Evolutionary conservation across 495 filamentous ascomycete species (phyloP), one percentile per base, ranked within the genome.

Genomic region (Penicillium ucsense): DNA sequence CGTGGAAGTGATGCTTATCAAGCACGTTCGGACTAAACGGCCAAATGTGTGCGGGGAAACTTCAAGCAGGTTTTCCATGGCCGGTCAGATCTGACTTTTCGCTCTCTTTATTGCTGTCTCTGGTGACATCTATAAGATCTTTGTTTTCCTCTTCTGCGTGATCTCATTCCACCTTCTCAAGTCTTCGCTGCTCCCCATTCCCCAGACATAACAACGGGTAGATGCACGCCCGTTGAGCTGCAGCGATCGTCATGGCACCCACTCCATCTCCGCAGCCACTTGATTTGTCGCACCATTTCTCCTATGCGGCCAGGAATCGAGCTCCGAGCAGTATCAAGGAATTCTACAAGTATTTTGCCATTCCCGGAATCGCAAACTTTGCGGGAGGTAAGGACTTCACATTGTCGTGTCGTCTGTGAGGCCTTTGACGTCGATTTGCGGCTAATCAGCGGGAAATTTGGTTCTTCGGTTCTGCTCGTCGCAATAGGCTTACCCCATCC

Each of bases 271-370:
- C 76, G 32, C 61, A 66, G 36, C 83, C 86, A 3, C 64, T 81
- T 44, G 87, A 95, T 61, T 72, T 95, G 46, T 83, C 80, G 47
- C 86, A 95, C 62, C 86, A 90, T 60, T 83, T 79, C 53, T 86
- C 84, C 4, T 72, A 75, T 40, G 69, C 77, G 30, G 84, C 86
- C 47, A 81, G 79, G 54, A 73, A 74, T 12, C 78, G 89, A 8
- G 46, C 62, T 4, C 64, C 77, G 6, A 92, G 80, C 57, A 64
- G 58, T 31, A 74, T 94, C 52, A 95, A 95, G 65, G 48, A 67
- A 32, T 85, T 89, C 55, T 95, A 95, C 65, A 90, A 88, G 57
- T 92, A 86, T 59, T 94, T 91, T 52, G 12, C 57, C 20, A 88
- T 90, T 45, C 88, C 89, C 0, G 82, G 82, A 27, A 89, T 95